Conservation (phyloP, 202 grass and related monocot genomes). For the Schoenoplectus triqueter region DNA sequence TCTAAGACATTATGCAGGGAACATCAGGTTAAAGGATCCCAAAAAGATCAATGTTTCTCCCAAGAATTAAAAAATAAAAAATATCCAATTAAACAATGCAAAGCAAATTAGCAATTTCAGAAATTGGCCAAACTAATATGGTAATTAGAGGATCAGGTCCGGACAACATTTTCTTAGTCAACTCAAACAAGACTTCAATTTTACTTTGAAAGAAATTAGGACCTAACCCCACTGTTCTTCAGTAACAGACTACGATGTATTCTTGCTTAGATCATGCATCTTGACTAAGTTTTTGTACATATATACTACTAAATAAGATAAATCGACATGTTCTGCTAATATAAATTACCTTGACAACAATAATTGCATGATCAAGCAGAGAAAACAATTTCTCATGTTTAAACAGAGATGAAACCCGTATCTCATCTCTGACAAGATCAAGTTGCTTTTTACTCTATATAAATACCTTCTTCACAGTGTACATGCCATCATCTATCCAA, state of each 20-base stretch:
- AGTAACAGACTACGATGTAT: no score
- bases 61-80: background rate
- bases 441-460: constrained; percentile 92
- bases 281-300: background rate
- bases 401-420: constrained; percentile 78
- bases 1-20: background rate
- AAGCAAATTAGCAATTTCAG: background rate
- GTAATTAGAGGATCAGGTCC: background rate
- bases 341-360: constrained; percentile 76
- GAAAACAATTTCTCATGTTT: constrained; percentile 83
- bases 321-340: background rate
- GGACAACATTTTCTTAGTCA: background rate
- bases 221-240: background rate
- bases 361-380: constrained; percentile 89
- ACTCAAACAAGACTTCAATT: background rate
- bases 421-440: constrained; percentile 94
- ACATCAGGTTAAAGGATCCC: background rate
- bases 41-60: background rate
- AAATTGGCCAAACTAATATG: background rate
- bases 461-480: constrained; percentile 93
- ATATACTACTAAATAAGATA: background rate
- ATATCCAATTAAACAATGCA: background rate
- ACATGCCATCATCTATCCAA: constrained; percentile 84
- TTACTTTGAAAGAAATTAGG: background rate
- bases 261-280: no score